Evolutionary conservation across 306 rosid species (phyloP), one percentile per base, ranked within the genome.

Genomic region (Fragaria iinumae): DNA sequence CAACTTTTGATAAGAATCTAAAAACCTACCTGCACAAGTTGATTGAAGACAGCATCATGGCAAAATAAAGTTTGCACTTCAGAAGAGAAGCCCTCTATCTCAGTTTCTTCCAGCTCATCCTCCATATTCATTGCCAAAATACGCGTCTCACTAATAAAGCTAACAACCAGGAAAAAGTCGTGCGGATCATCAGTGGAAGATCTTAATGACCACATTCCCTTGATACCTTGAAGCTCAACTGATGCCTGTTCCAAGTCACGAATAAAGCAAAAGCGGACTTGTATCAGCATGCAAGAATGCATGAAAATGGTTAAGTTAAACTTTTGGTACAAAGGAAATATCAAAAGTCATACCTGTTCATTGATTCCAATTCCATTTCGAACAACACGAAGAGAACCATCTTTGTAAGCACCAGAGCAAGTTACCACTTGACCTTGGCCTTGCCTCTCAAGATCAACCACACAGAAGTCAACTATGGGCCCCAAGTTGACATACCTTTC

Each of bases 381-480:
- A 80, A 92, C 96, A 36, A 92, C 88, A 14, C 99, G 99, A 41
- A 96, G 99, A 85, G 99, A 96, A 81, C 99, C 99, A 72, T 96
- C 99, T 88, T 91, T 96, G 85, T 81, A 96, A 78, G 99, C 98
- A 71, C 99, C 99, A 76, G 99, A 96, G 87, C 99, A 96, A 71
- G 99, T 92, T 63, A 96, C 99, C 76, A 96, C 99, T 91, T 96
- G 99, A 63, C 97, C 99, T 84, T 96, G 99, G 67, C 98, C 99
- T 91, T 96, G 99, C 87, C 99, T 91, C 80, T 96, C 99, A 72
- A 92, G 97, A 86, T 96, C 99, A 76, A 96, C 98, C 73, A 96
- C 98, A 80, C 98, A 96, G 78, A 96, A 90, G 87, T 96, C 99
- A 79, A 87, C 97, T 64, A 96, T 96, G 21, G 99, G 99, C 80